Conservation (phyloP, 495 filamentous ascomycete species). For the Opeltia flavorubescens region DNA sequence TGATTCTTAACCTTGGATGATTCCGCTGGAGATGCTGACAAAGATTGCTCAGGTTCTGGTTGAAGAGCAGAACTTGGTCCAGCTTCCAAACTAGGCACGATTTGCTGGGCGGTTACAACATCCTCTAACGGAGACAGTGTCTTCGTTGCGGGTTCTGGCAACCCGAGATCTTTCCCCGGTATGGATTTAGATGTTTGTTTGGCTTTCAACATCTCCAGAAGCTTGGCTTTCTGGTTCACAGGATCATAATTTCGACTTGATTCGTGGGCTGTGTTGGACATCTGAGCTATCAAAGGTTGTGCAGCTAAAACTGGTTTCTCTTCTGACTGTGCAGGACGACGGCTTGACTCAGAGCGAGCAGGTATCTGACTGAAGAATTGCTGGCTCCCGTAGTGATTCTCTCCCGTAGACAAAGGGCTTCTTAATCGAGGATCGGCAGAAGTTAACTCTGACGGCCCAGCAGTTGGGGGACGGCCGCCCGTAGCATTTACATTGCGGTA, state of each 20-base stretch:
- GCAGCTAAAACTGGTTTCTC: too few relatives aligned
- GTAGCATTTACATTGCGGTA: constrained; percentile 7
- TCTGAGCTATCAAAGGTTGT: too few relatives aligned
- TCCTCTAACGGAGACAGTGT: not conserved
- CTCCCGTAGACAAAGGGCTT: not conserved
- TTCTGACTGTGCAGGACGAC: too few relatives aligned
- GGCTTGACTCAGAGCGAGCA: not conserved
- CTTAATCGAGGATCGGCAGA: constrained; percentile 6
- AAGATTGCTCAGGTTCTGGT: too few relatives aligned
- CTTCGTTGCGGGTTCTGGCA: not conserved
- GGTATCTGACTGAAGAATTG: constrained; percentile 4
- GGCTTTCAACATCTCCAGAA: not conserved
- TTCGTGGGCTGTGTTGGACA: not conserved
- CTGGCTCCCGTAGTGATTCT: constrained; percentile 4
- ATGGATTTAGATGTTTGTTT: not conserved
- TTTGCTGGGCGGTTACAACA: not conserved
- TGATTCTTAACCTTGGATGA: constrained; percentile 3
- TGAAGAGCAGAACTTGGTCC: too few relatives aligned
- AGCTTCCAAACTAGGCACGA: too few relatives aligned
- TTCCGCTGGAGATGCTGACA: too few relatives aligned
- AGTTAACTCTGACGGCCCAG: not conserved
- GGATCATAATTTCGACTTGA: not conserved
- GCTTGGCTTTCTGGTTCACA: not conserved
- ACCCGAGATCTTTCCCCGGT: too few relatives aligned
- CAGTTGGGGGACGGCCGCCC: not conserved